These are phyloP conservation scores for Selaginella tamariscina DNA, from an alignment of 75 land plant species.

Conservation along the genomic window DNA sequence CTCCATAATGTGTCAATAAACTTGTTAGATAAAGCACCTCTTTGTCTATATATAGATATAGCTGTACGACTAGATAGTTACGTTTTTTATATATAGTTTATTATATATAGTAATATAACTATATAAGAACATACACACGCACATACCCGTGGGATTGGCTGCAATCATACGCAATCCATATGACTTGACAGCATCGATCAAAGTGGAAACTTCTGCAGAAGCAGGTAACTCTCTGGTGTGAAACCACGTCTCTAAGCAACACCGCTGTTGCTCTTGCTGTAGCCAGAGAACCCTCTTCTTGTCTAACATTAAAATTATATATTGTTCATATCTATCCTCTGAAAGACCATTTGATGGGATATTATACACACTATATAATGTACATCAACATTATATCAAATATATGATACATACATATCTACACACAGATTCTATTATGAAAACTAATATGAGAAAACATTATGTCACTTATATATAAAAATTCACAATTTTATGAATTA, in stretches of 20 bases:
- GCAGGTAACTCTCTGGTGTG: constrained; percentile 63
- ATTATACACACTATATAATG: too few species aligned
- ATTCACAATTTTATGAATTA: neutral
- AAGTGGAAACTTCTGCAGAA: constrained; percentile 57
- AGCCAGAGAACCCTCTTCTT: constrained; percentile 86
- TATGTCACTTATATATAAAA: neutral
- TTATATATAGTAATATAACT: too few species aligned
- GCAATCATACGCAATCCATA: constrained; percentile 77
- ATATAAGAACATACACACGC: too few species aligned
- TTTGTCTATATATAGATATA: too few species aligned
- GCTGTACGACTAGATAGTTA: too few species aligned
- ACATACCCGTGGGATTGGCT: constrained; percentile 87
- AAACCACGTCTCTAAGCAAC: constrained; percentile 71
- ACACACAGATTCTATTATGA: neutral
- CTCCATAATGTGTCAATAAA: too few species aligned
- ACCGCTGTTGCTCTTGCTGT: constrained; percentile 69
- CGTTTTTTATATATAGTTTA: too few species aligned
- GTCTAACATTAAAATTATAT: too few species aligned
- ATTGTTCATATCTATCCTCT: too few species aligned
- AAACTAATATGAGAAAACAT: neutral
- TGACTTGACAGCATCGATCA: constrained; percentile 76
- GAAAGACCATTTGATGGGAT: too few species aligned
- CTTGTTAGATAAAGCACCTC: too few species aligned
- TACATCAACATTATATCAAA: neutral
- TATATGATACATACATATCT: neutral